Evolutionary conservation across 495 filamentous ascomycete species (phyloP).

Genomic region (Aspergillus carlsbadensis): DNA sequence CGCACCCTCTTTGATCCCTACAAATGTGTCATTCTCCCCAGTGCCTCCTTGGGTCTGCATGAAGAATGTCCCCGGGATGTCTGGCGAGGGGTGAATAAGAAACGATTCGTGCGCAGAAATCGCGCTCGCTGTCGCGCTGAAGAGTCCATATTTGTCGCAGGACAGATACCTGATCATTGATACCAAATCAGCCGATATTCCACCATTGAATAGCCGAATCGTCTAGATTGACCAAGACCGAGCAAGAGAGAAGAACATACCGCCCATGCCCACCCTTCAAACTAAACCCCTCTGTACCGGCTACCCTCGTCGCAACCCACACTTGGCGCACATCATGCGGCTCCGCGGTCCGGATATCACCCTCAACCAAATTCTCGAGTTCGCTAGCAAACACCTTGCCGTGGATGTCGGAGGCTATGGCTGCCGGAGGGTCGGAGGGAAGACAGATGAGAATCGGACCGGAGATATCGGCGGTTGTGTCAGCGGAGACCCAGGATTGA

Average conservation of each 20-base stretch:
- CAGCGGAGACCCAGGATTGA: slow-evolving; percentile 89
- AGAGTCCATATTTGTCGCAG: slow-evolving; percentile 78
- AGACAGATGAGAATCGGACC: slow-evolving; percentile 83
- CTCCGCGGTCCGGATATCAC: slow-evolving; percentile 75
- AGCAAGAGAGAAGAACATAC: slow-evolving; percentile 42
- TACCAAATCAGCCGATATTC: background rate
- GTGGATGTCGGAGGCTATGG: slow-evolving; percentile 77
- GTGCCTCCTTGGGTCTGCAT: slow-evolving; percentile 57
- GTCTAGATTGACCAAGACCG: background rate
- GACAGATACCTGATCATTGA: slow-evolving; percentile 58
- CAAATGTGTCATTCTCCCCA: slow-evolving; percentile 45
- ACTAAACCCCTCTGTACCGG: slow-evolving; percentile 75
- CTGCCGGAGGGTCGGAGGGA: slow-evolving; percentile 63
- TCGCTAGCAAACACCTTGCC: slow-evolving; percentile 79
- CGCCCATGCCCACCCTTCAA: slow-evolving; percentile 88
- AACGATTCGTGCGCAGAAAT: slow-evolving; percentile 82
- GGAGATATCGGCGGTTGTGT: slow-evolving; percentile 68
- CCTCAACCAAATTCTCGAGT: slow-evolving; percentile 81
- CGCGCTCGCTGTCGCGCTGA: slow-evolving; percentile 75
- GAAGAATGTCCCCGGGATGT: slow-evolving; percentile 60
- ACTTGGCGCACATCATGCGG: slow-evolving; percentile 94
- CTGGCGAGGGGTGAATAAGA: slow-evolving; percentile 61
- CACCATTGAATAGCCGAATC: background rate
- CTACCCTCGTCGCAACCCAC: slow-evolving; percentile 84
- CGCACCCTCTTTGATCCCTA: slow-evolving; percentile 46